phyloP scores from a whole-genome alignment of 768 basidiomycete species.

The Hydnomerulius pinastri region DNA sequence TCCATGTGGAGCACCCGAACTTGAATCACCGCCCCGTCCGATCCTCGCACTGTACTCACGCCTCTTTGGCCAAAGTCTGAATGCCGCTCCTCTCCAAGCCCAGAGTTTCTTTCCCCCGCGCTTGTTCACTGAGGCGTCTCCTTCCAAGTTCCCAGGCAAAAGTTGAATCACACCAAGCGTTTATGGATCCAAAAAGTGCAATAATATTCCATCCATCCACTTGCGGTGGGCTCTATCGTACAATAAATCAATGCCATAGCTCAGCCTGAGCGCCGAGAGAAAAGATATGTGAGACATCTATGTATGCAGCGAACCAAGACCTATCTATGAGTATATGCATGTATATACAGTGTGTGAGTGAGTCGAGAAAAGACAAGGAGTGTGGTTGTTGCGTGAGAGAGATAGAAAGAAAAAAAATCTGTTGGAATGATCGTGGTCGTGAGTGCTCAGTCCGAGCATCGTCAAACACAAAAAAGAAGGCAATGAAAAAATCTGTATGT shows the following conservation, averaged over 20 bases:
- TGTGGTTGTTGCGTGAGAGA: constrained; percentile 21
- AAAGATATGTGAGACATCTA: constrained; percentile 26
- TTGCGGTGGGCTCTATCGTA: constrained; percentile 28
- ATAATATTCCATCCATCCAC: constrained; percentile 36
- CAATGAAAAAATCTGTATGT: constrained; percentile 1
- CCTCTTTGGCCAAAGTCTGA: too few relatives aligned
- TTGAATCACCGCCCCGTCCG: background rate
- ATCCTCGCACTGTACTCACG: too few relatives aligned
- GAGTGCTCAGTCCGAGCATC: constrained; percentile 20
- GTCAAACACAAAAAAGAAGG: constrained; percentile 8
- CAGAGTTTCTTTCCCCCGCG: background rate
- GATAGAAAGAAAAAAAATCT: background rate
- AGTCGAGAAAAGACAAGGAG: constrained; percentile 25
- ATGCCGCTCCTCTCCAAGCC: constrained; percentile 12
- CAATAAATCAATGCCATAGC: constrained; percentile 38
- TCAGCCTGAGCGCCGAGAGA: constrained; percentile 16
- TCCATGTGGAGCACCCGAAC: background rate
- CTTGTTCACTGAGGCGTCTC: too few relatives aligned
- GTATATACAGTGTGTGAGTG: constrained; percentile 38
- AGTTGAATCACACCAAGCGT: background rate
- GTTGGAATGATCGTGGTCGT: constrained; percentile 24
- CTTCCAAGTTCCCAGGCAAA: constrained; percentile 1
- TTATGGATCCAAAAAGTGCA: constrained; percentile 27
- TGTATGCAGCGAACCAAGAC: constrained; percentile 26
- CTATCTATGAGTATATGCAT: constrained; percentile 39